Conservation (phyloP, 2,329 filamentous ascomycete genomes). For the Fonsecaea monophora region DNA sequence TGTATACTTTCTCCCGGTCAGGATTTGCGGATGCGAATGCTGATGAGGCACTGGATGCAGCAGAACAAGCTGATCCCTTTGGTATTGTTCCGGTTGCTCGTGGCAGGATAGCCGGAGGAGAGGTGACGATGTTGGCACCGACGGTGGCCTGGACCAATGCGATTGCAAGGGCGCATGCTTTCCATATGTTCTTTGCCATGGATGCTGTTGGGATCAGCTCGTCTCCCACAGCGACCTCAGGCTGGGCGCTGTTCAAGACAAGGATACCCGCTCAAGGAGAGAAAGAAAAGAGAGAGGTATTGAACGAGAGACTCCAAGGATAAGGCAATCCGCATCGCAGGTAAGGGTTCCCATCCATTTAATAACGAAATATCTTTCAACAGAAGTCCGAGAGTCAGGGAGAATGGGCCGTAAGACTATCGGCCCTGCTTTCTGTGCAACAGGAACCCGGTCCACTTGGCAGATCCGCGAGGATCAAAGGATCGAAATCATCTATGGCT, state of each 20-base stretch:
- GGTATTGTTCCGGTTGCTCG: slow-evolving; percentile 27
- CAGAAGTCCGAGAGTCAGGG: background rate
- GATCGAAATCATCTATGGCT: slow-evolving; percentile 9
- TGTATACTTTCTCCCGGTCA: background rate
- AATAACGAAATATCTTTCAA: background rate
- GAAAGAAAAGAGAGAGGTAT: background rate
- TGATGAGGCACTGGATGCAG: slow-evolving; percentile 27
- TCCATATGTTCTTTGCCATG: slow-evolving; percentile 20
- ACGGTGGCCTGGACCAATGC: slow-evolving; percentile 4
- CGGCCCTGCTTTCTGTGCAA: background rate
- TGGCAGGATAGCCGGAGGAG: slow-evolving; percentile 21
- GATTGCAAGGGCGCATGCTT: slow-evolving; percentile 13
- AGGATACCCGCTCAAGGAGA: background rate
- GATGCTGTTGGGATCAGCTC: background rate
- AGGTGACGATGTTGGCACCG: slow-evolving; percentile 11
- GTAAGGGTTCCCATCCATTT: background rate
- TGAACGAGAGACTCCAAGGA: background rate
- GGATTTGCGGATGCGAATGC: slow-evolving; percentile 12
- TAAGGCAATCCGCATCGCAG: background rate
- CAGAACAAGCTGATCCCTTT: background rate
- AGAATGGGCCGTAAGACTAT: background rate
- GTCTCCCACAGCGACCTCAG: background rate
- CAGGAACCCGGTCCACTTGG: slow-evolving; percentile 1
- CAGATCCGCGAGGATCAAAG: slow-evolving; percentile 8
- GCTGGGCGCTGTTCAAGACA: background rate